Conservation (phyloP, 106 monocot species). For the Dendrobium catenatum region DNA sequence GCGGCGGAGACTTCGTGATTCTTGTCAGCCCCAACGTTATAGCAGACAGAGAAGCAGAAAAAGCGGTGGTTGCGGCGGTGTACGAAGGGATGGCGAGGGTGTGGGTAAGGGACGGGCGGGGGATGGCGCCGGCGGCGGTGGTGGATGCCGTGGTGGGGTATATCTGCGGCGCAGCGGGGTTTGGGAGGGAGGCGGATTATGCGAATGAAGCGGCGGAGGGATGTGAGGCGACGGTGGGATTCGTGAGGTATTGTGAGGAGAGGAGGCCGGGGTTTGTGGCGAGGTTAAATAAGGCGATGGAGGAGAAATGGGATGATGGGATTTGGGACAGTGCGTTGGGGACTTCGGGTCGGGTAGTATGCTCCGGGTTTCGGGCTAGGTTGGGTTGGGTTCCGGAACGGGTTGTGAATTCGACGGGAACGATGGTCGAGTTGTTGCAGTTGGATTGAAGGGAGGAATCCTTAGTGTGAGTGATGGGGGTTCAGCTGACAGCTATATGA, state of each 20-base stretch:
- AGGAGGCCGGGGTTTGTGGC: background rate
- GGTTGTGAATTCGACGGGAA: background rate
- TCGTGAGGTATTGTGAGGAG: background rate
- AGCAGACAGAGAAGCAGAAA: background rate
- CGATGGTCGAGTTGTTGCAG: too few species aligned
- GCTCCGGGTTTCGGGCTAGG: background rate
- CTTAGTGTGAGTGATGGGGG: too few species aligned
- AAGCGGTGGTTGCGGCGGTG: background rate
- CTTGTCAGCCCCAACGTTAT: background rate
- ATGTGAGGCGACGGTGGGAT: background rate
- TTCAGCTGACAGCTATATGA: too few species aligned
- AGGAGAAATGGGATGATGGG: background rate
- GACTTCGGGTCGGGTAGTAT: background rate
- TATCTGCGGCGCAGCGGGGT: background rate
- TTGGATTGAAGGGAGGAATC: too few species aligned
- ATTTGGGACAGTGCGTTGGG: background rate
- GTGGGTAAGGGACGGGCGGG: background rate
- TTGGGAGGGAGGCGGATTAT: background rate
- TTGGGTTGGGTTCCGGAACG: background rate
- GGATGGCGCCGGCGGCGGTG: background rate
- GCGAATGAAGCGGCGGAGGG: background rate
- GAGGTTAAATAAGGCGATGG: background rate
- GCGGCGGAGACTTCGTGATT: background rate
- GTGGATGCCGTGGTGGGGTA: background rate
- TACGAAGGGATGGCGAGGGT: background rate